Percentiles rank a stretch among this genome's conserved stretches.
These are phyloP conservation scores for Stylonectria norvegica DNA, from an alignment of 2,329 filamentous ascomycete species.

Conservation along the genomic window DNA sequence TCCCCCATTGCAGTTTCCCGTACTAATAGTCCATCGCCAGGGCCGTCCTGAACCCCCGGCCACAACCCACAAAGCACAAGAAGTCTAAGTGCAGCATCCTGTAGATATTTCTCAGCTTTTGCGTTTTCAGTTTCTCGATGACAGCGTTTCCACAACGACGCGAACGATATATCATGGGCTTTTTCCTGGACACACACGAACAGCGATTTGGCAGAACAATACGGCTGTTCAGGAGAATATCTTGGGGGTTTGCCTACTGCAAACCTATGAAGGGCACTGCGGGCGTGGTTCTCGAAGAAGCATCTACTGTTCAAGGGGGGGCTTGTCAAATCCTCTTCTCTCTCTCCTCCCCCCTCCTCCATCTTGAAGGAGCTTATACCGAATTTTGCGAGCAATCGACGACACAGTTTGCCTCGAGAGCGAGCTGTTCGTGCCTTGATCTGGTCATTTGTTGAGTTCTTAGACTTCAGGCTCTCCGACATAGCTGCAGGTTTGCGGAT, in stretches of 20 bases:
- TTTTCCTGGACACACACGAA: slow-evolving; percentile 21
- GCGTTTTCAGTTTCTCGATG: slow-evolving; percentile 19
- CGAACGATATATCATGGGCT: slow-evolving; percentile 22
- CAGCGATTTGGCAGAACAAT: slow-evolving; percentile 25
- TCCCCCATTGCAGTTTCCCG: not conserved
- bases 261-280: too few species aligned
- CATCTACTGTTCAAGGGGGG: too few species aligned
- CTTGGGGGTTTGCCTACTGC: slow-evolving; percentile 21
- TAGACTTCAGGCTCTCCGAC: too few species aligned
- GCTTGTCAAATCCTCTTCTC: too few species aligned
- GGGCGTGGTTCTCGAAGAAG: too few species aligned
- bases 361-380: too few species aligned
- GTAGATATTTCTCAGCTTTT: slow-evolving; percentile 39
- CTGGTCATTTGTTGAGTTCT: too few species aligned
- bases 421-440: too few species aligned
- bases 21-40: slow-evolving; percentile 41
- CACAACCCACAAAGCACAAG: slow-evolving; percentile 56
- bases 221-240: slow-evolving; percentile 26
- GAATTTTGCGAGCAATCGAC: too few species aligned
- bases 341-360: too few species aligned
- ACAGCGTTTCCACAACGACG: slow-evolving; percentile 23
- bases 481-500: too few species aligned
- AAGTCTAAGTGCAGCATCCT: slow-evolving; percentile 68
- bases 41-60: slow-evolving; percentile 68
- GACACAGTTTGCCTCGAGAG: too few species aligned